Conservation (phyloP, 2,329 filamentous ascomycete genomes). For the Aureobasidium subglaciale region DNA sequence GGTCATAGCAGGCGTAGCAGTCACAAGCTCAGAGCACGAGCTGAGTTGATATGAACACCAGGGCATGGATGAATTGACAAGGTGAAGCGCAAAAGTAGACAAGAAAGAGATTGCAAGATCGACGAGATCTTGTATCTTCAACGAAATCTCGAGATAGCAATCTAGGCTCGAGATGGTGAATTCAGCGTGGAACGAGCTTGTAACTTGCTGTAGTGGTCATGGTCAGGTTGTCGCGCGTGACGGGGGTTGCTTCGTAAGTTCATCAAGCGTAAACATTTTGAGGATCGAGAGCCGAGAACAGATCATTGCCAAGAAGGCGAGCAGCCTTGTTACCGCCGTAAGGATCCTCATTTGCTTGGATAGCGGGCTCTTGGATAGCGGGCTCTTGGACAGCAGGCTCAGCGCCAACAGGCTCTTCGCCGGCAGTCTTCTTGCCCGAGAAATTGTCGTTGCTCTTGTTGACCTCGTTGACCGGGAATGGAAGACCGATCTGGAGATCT, state of each 20-base stretch:
- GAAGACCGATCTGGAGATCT: conserved; percentile 17
- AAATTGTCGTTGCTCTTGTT: conserved; percentile 16
- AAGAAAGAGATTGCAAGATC: too few relatives aligned
- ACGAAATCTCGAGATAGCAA: not conserved
- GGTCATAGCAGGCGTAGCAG: not conserved
- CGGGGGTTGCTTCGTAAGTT: not conserved
- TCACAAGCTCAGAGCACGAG: not conserved
- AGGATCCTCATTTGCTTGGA: conserved; percentile 18
- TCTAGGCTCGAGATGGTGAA: too few relatives aligned
- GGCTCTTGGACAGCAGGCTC: too few relatives aligned
- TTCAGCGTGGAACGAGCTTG: too few relatives aligned
- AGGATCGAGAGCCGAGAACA: conserved; percentile 21
- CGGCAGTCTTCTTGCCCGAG: too few relatives aligned
- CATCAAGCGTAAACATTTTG: conserved; percentile 19
- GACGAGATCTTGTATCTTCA: not conserved
- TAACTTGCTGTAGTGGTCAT: too few relatives aligned
- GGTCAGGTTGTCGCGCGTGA: not conserved
- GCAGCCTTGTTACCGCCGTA: conserved; percentile 14
- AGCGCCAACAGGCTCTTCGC: too few relatives aligned
- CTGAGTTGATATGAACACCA: not conserved
- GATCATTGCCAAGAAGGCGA: conserved; percentile 20
- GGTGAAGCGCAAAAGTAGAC: too few relatives aligned
- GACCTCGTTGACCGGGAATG: conserved; percentile 16
- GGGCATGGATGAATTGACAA: not conserved
- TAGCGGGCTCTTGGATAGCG: too few relatives aligned